Percentiles rank a stretch among this genome's conserved stretches.
These are phyloP conservation scores for Oryza glumipatula DNA, from an alignment of 176 grass and related monocot genomes.

Conservation along the genomic window DNA sequence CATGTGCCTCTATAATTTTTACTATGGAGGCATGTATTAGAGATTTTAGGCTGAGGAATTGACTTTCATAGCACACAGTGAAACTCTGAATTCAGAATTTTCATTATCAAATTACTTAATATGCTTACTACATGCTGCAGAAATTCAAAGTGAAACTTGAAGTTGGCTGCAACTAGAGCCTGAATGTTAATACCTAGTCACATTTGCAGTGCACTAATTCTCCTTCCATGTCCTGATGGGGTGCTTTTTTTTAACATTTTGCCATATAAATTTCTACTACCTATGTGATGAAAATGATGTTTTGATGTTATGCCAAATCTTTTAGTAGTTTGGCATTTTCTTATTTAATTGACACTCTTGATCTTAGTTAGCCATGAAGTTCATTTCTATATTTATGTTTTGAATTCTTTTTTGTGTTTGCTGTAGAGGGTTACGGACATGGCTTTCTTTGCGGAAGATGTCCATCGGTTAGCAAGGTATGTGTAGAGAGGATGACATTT, in stretches of 20 bases:
- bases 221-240: neutral
- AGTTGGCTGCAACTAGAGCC: neutral
- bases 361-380: neutral
- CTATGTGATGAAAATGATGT: neutral
- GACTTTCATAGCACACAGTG: neutral
- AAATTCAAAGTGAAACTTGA: slow-evolving; percentile 5
- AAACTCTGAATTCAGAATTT: slow-evolving; percentile 7
- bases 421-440: slow-evolving; percentile 96
- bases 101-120: slow-evolving; percentile 8
- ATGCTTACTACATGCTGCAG: neutral
- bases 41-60: neutral
- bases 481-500: neutral
- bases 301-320: neutral
- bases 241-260: neutral
- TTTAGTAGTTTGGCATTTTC: neutral
- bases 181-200: slow-evolving; percentile 14
- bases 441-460: slow-evolving; percentile 98
- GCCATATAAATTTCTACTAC: neutral
- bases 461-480: slow-evolving; percentile 91
- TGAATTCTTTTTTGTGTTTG: slow-evolving; percentile 44
- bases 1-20: too few relatives aligned
- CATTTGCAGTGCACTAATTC: slow-evolving; percentile 8
- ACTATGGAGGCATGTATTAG: too few relatives aligned
- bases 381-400: slow-evolving; percentile 41
- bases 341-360: neutral